Conservation (phyloP, 768 basidiomycete genomes). For the Terana coerulea region DNA sequence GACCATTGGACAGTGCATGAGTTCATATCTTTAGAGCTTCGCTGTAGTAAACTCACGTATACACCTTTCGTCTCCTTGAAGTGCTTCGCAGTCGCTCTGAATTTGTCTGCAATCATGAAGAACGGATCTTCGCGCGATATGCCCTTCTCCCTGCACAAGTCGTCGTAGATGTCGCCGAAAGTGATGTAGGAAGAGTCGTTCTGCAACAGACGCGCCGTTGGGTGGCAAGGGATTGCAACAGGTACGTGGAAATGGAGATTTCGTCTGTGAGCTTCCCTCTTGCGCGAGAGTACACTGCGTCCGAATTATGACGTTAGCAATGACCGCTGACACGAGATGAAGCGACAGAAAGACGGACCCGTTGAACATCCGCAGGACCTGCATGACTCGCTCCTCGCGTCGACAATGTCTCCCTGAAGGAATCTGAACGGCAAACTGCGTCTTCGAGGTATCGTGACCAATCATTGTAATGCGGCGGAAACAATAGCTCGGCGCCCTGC, state of each 20-base stretch:
- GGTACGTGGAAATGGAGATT: constrained; percentile 92
- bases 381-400: constrained; percentile 89
- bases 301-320: neutral
- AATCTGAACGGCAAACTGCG: constrained; percentile 87
- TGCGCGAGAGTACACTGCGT: constrained; percentile 72
- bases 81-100: constrained; percentile 64
- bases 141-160: constrained; percentile 71
- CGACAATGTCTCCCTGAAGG: constrained; percentile 83
- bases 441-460: constrained; percentile 85
- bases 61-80: constrained; percentile 38
- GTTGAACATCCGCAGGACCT: constrained; percentile 93
- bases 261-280: constrained; percentile 91
- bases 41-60: constrained; percentile 7
- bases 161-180: constrained; percentile 92
- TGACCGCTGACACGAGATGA: neutral
- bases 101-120: constrained; percentile 80
- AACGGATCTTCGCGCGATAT: constrained; percentile 87
- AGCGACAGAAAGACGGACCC: constrained; percentile 47
- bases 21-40: neutral
- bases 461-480: constrained; percentile 90
- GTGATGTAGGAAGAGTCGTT: constrained; percentile 89
- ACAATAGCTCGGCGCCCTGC: constrained; percentile 78
- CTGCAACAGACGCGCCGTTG: constrained; percentile 80
- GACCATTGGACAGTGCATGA: neutral
- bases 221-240: constrained; percentile 78